Base-by-base conservation (phyloP, 345 rosid species). In the Alliaria petiolata region DNA sequence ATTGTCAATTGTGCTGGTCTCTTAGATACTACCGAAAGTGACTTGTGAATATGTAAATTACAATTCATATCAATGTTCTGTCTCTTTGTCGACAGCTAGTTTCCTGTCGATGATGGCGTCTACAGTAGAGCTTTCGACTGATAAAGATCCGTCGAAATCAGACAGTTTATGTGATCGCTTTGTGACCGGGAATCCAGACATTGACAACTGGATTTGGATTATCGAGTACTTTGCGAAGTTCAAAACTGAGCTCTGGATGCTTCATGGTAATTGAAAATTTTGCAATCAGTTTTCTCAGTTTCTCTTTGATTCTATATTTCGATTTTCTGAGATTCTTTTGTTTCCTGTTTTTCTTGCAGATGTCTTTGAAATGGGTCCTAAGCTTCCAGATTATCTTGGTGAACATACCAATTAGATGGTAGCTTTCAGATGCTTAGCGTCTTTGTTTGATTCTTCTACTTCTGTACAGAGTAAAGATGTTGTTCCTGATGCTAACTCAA, bases 401-500 rank as follows among this genome's bases (percentile, higher is more conserved):
- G 71, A 76, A 62, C 22, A 25, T 4, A 57, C 76, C 16, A 64
- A 56, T 33, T 71, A 76, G 55, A 70, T 70, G 80, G 76, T 76
- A 15, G 80, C 80, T 63, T 70, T 76, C 43, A 70, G 80, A 64
- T 76, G 80, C 42, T 64, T 76, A n/a, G 67, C 67, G 0, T 76
- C 75, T 31, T 40, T 76, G 34, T 76, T 39, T 63, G 67, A 47
- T 70, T 62, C 15, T 46, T 52, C 74, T 7, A 46, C 35, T 57
- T 45, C 34, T 50, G 22, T 1, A 47, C 30, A 40, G 6, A 42
- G 52, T 42, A 4, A 59, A n/a, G 26, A 52, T 35, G 64, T 67
- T 75, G 42, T 13, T 19, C 44, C 52, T 38, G 70, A 69, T 36
- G 53, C 3, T 69, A 17, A 38, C 0, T 55, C 67, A 42, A 76